A percentile compares a stretch with the other conserved stretches of the same genome.
These are phyloP conservation scores for Leishmania major DNA, from an alignment of 208 protist genomes.

Conservation along the genomic window DNA sequence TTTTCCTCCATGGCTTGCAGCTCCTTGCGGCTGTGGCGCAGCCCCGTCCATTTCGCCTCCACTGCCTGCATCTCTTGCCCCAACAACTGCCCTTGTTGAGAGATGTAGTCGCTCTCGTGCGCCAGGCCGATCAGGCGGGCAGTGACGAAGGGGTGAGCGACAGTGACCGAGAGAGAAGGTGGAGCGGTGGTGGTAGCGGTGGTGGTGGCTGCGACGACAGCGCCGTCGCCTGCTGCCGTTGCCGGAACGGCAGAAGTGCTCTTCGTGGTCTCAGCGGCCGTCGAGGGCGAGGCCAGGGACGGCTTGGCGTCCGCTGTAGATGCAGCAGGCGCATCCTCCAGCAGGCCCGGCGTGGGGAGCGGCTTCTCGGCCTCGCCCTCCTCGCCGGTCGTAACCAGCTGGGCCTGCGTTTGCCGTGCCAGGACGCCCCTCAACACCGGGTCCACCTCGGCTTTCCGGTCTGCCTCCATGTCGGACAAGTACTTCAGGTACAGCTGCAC, in stretches of 20 bases:
- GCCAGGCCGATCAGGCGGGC: slow-evolving; percentile 60
- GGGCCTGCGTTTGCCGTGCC: slow-evolving; percentile 35
- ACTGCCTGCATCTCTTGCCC: slow-evolving; percentile 57
- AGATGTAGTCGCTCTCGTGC: slow-evolving; percentile 64
- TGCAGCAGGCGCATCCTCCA: slow-evolving; percentile 10
- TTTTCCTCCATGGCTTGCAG: slow-evolving; percentile 45
- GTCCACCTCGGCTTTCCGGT: slow-evolving; percentile 72
- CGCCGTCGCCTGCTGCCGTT: neutral
- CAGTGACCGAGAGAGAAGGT: slow-evolving; percentile 25
- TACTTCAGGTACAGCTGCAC: slow-evolving; percentile 68
- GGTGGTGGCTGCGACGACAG: neutral
- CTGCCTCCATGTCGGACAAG: slow-evolving; percentile 56
- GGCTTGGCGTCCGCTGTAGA: neutral
- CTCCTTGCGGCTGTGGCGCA: slow-evolving; percentile 46
- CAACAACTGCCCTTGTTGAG: slow-evolving; percentile 54
- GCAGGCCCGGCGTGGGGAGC: slow-evolving; percentile 1
- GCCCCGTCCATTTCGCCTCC: slow-evolving; percentile 43
- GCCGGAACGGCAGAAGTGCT: neutral
- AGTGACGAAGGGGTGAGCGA: slow-evolving; percentile 67
- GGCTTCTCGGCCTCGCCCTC: neutral
- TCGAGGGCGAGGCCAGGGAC: neutral
- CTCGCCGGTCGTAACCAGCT: neutral
- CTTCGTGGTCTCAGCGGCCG: neutral
- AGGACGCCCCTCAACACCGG: slow-evolving; percentile 67
- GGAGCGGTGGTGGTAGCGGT: neutral